Base-by-base conservation (phyloP, 768 basidiomycete genomes). In the Polyporus arcularius region DNA sequence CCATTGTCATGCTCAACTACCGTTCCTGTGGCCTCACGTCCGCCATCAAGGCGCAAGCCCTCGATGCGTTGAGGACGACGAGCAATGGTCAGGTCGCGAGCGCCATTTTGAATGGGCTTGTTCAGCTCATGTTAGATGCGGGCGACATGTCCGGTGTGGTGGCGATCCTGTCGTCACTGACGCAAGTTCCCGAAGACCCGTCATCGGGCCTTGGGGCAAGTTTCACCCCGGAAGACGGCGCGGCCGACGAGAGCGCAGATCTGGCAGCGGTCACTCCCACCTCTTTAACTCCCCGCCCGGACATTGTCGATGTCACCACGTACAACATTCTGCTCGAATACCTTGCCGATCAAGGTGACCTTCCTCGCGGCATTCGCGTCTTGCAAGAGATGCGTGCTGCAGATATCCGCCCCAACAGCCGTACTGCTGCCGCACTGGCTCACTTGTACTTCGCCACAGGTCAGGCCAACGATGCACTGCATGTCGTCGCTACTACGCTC, bases 41-140 rank as follows among this genome's bases (percentile, higher is more conserved):
- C 9, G 73, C 81, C 57, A 82, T 92, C 28, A 80, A 85, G 65
- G 70, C 74, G 43, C 79, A 76, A 53, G 83, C 84, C 1, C 66
- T 89, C 60, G 74, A 77, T 35, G 75, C 75, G 30, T 68, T 92
- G 43, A 73, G 67, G 40, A 67, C 73, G 26, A 69, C 86, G 57
- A 70, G 86, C 60, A 74, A 76, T 61, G 66, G 65, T 14, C 71
- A 63, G 3, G 72, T 74, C 1, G 79, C 82, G 42, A 82, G 85
- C n/a, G 71, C 73, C 31, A 78, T 85, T n/a, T 69, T 92, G 70
- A 93, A 93, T 78, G 80, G 80, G 60, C 74, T 92, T n/a, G 77
- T 91, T 46, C 83, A 83, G 62, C 78, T 86, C 42, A 78, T 82
- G 47, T 69, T 93, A 42, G 86, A 87, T 67, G 70, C 75, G 32